Evolutionary conservation across 108 stramenopile genomes (phyloP).

Genomic region (Aureococcus anophagefferens): DNA sequence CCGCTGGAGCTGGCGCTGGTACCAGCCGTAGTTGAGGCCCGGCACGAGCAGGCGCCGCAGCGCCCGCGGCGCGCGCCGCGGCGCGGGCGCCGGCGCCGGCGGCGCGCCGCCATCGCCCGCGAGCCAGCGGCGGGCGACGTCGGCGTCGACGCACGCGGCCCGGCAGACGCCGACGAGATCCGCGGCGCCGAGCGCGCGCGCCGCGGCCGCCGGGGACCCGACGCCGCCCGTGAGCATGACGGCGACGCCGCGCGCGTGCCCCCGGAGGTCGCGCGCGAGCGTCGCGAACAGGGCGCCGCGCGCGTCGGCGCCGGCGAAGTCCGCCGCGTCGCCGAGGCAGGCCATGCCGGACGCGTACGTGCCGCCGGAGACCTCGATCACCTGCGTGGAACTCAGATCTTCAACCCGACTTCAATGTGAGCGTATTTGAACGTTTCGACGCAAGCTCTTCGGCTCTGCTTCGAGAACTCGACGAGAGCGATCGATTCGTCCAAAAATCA

Average conservation of each 20-base stretch:
- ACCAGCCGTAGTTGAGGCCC: not conserved
- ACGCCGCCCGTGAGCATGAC: not conserved
- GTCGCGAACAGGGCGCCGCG: no score
- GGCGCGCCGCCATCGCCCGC: no score
- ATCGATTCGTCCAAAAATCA: no score
- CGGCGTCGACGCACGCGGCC: not conserved
- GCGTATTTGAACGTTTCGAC: no score
- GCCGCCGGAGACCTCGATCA: not conserved
- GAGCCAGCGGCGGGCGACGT: not conserved
- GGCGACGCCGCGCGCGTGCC: no score
- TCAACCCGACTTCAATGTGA: no score
- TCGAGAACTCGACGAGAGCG: no score
- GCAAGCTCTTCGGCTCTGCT: no score
- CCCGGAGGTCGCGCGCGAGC: no score
- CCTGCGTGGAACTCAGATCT: no score
- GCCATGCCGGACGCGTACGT: not conserved
- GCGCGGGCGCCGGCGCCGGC: no score
- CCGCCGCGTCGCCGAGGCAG: not conserved
- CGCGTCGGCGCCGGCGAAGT: not conserved
- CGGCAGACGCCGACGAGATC: not conserved
- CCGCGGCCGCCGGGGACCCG: not conserved
- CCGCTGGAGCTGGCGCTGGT: not conserved
- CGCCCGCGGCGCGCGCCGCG: not conserved
- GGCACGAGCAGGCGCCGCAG: not conserved
- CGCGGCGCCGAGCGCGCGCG: not conserved